Evolutionary conservation across 2,329 filamentous ascomycete genomes (phyloP), one percentile per base, ranked within the genome.

Genomic region (Phaeosphaeriaceae sp.): DNA sequence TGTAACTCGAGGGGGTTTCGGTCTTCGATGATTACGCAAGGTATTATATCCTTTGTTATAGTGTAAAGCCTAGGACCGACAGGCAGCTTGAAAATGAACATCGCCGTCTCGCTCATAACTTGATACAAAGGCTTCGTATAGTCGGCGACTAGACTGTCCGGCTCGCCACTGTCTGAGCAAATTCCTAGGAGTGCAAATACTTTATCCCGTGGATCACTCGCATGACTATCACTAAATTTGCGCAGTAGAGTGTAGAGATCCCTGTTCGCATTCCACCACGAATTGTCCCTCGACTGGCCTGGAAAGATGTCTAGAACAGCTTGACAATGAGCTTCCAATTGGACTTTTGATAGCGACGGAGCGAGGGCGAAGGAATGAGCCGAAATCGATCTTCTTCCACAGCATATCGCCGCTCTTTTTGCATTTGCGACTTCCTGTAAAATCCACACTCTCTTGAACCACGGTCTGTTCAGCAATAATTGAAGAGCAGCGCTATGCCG

Each of bases 341-440:
- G 4, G 1, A 59, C 9, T 1, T 41, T 45, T 5, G 63, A 15
- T 2, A 67, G 11, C 0, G 15, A 48, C 33, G 65, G 58, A 0
- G 46, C 36, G 13, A 66, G 40, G 9, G 58, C 54, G 42, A 69
- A 65, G 42, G 62, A 51, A 1, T 54, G 25, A 19, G 59, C 48
- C 2, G 57, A 56, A 10, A 67, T 54, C 5, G 56, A 62, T 33
- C 51, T 53, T 10, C 10, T 45, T 11, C 66, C 65, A 21, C 57
- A 60, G 1, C 24, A 20, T 3, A 66, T 47, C 25, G 19, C 47
- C 7, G 57, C 63, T 11, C 25, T 21, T 49, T 53, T 45, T n/a
- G 67, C 65, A 27, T 65, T 66, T 3, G 60, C 65, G 3, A 63
- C 57, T 58, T 69, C 66, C 53, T 67, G 65, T 17, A 69, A 21